These are phyloP conservation scores for Ormosia emarginata DNA, from an alignment of 306 rosid genomes.

Conservation along the genomic window DNA sequence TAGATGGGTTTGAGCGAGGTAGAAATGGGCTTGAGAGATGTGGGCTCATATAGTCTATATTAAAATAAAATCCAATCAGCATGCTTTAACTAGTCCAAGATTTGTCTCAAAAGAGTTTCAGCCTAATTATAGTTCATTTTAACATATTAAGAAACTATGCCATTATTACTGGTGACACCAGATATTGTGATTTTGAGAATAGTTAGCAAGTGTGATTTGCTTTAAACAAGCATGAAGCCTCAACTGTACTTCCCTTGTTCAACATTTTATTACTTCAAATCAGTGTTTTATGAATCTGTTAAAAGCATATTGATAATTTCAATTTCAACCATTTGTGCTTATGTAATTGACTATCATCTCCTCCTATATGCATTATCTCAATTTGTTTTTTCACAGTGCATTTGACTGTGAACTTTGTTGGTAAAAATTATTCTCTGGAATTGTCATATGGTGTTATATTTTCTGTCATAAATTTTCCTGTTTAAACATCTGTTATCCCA, in stretches of 20 bases:
- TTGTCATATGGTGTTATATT: not conserved
- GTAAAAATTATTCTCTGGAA: not conserved
- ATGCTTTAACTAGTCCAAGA: not conserved
- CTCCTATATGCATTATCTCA: not conserved
- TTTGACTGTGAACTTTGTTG: not conserved
- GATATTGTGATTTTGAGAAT: not conserved
- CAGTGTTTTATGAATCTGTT: not conserved
- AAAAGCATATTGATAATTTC: not conserved
- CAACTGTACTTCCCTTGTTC: not conserved
- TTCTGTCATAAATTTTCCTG: not conserved
- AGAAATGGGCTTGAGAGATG: not conserved
- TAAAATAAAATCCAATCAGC: not conserved
- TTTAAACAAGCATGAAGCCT: not conserved
- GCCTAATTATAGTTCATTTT: not conserved
- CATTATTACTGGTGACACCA: not conserved
- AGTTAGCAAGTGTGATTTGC: not conserved
- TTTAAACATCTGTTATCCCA: not conserved
- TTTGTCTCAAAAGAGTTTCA: not conserved
- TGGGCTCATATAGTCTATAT: not conserved
- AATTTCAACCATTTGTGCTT: not conserved
- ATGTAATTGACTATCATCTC: not conserved
- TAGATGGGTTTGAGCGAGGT: not conserved
- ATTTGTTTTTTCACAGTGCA: not conserved
- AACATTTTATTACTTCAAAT: not conserved
- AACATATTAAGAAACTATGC: not conserved